Evolutionary conservation across 768 basidiomycete genomes (phyloP).

Genomic region (Termitomyces sp.): DNA sequence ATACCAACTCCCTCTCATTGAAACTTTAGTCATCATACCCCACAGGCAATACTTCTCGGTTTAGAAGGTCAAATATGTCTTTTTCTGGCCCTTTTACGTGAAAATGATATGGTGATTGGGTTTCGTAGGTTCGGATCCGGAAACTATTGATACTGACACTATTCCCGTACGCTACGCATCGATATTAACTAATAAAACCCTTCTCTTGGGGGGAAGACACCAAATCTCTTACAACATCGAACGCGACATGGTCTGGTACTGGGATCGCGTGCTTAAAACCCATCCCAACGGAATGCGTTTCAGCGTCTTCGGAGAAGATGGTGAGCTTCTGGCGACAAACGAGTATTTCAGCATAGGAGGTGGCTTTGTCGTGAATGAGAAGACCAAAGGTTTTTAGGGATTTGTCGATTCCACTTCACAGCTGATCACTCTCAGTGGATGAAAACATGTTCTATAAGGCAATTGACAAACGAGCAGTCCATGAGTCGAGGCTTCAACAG

Average conservation of each 20-base stretch:
- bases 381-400: constrained; percentile 64
- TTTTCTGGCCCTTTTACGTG: neutral
- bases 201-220: constrained; percentile 69
- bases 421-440: constrained; percentile 44
- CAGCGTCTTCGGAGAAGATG: constrained; percentile 73
- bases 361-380: constrained; percentile 93
- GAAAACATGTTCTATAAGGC: constrained; percentile 96
- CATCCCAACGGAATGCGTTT: constrained; percentile 95
- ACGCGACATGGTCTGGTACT: constrained; percentile 89
- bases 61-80: constrained; percentile 47
- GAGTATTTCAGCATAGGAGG: constrained; percentile 95
- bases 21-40: constrained; percentile 67
- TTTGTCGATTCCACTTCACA: neutral
- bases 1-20: neutral
- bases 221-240: constrained; percentile 84
- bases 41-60: constrained; percentile 80
- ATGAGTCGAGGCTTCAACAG: constrained; percentile 74
- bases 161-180: constrained; percentile 70
- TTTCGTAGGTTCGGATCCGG: constrained; percentile 71
- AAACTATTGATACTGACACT: constrained; percentile 86
- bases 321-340: constrained; percentile 87
- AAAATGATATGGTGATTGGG: neutral
- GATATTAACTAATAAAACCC: constrained; percentile 58
- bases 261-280: constrained; percentile 83
- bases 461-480: constrained; percentile 76